phyloP scores from a whole-genome alignment of 2,329 filamentous ascomycete species.

The Exophiala bonariae region DNA sequence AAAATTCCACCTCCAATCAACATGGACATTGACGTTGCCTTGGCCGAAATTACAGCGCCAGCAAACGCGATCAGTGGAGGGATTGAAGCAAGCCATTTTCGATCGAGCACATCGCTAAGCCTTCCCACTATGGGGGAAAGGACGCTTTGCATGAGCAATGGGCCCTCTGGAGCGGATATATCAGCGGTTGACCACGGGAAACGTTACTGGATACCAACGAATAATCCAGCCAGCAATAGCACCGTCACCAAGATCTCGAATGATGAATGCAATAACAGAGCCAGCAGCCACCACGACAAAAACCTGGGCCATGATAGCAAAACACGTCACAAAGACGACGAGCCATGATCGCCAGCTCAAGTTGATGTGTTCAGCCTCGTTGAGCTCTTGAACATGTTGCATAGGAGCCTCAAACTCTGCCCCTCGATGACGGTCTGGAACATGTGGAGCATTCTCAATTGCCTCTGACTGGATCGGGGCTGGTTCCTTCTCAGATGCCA shows the following conservation, averaged over 20 bases:
- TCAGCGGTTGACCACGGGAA: neutral
- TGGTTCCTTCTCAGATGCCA: conserved; percentile 16
- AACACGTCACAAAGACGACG: conserved; percentile 53
- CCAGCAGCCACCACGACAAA: conserved; percentile 58
- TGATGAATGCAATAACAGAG: conserved; percentile 57
- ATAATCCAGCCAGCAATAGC: conserved; percentile 58
- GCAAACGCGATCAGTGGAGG: conserved; percentile 56
- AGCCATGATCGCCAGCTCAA: conserved; percentile 59
- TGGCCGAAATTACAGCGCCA: conserved; percentile 56
- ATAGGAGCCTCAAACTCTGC: conserved; percentile 21
- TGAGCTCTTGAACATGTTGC: conserved; percentile 20
- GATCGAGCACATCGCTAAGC: conserved; percentile 57
- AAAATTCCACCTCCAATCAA: conserved; percentile 59
- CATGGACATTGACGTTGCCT: conserved; percentile 56
- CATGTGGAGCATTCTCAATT: conserved; percentile 16
- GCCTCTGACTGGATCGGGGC: conserved; percentile 11
- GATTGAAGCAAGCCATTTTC: conserved; percentile 54
- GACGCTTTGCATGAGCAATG: conserved; percentile 58
- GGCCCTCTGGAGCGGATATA: conserved; percentile 42
- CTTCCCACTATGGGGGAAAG: conserved; percentile 58
- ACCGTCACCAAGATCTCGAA: conserved; percentile 54
- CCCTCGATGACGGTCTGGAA: conserved; percentile 11
- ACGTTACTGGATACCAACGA: conserved; percentile 32
- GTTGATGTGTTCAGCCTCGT: conserved; percentile 41
- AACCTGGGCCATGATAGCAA: conserved; percentile 54